Base-by-base conservation (phyloP, 2,329 filamentous ascomycete species). In the Fusarium irregulare region DNA sequence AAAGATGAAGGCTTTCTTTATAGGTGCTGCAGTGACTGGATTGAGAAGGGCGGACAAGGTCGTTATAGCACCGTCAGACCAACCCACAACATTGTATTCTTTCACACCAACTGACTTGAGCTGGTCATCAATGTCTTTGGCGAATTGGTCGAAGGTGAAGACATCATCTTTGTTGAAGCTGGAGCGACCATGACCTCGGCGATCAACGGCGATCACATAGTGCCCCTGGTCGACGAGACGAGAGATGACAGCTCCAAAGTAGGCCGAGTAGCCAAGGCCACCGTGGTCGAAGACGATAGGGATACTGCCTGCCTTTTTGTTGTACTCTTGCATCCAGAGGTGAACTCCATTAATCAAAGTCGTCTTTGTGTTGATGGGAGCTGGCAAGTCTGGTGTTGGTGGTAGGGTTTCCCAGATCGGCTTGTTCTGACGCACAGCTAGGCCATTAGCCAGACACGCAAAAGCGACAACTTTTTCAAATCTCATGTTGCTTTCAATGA, bases 311-410 rank as follows among this genome's bases (percentile, higher is more conserved):
- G 76, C 74, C 10, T 72, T 48, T 30, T 79, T 74, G 57, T 81
- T 82, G 75, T 82, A 83, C 69, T 80, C 77, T 63, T 81, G 80
- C 71, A 76, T 78, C 81, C 81, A 83, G 21, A 83, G 77, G 10
- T 80, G 70, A 12, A 78, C 81, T 42, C 79, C 77, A 60, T 82
- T 81, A 68, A 81, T 75, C 9, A 70, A 49, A 13, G 71, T 75
- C 7, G 71, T 75, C 5, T 64, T 62, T 6, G 70, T 75, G 57
- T 62, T 75, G 66, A 81, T 76, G n/a, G 78, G 79, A 1, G 73
- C 57, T 18, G 81, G 80, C 4, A 83, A 75, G 1, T 72, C 64
- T 27, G 81, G 81, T 0, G 81, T 83, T 1, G 76, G 37, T 3
- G 81, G 81, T 2, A 83, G 78, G 5, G 77, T 80, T 32, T 71